These are phyloP conservation scores for Oryza meridionalis DNA, from an alignment of 176 grass and related monocot species.

Conservation along the genomic window DNA sequence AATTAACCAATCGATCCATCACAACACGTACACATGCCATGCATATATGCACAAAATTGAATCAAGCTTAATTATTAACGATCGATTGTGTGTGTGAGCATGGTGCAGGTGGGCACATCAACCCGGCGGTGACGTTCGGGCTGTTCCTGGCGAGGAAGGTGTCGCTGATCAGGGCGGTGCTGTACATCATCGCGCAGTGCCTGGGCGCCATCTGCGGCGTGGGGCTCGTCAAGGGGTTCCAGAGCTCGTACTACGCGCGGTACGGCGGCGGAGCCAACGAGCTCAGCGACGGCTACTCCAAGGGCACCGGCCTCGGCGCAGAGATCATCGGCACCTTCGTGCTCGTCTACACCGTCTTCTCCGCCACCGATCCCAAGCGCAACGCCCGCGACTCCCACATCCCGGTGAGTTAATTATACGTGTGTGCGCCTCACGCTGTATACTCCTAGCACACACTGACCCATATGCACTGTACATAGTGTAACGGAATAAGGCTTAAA, in stretches of 20 bases:
- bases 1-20: background rate
- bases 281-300: conserved; percentile 67
- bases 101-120: conserved; percentile 82
- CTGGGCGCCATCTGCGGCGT: conserved; percentile 86
- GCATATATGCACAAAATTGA: background rate
- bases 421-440: background rate
- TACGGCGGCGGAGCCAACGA: conserved; percentile 87
- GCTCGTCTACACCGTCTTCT: conserved; percentile 97
- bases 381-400: conserved; percentile 80
- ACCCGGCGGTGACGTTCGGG: conserved; percentile 92
- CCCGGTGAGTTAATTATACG: conserved; percentile 51
- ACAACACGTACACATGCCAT: too few species aligned
- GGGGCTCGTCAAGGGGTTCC: conserved; percentile 83
- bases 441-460: background rate
- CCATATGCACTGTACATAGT: background rate
- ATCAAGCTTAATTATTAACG: background rate
- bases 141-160: conserved; percentile 88
- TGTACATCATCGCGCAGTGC: conserved; percentile 90
- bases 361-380: conserved; percentile 92
- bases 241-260: conserved; percentile 55
- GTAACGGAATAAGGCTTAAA: background rate
- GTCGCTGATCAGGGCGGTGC: conserved; percentile 70
- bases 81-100: background rate
- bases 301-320: conserved; percentile 78
- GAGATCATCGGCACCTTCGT: conserved; percentile 99